A percentile compares a stretch with the other conserved stretches of the same genome.
phyloP scores from a whole-genome alignment of 1,284 basidiomycete species.

The Coniophora puteana region DNA sequence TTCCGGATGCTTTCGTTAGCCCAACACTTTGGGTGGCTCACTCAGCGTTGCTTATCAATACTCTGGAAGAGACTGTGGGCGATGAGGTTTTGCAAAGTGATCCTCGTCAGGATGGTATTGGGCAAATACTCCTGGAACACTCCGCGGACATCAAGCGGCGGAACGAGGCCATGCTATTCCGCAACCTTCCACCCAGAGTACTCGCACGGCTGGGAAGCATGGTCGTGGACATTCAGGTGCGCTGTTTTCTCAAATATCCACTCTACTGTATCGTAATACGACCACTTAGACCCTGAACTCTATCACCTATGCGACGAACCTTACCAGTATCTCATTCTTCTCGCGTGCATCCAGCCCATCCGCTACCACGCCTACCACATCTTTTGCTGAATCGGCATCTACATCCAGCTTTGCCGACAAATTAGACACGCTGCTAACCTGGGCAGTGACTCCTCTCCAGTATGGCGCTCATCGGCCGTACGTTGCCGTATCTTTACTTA shows the following conservation, averaged over 20 bases:
- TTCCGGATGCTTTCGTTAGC: slow-evolving; percentile 73
- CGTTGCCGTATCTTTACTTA: slow-evolving; percentile 74
- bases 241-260: slow-evolving; percentile 12
- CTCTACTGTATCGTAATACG: neutral
- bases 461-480: slow-evolving; percentile 85
- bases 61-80: slow-evolving; percentile 38
- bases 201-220: slow-evolving; percentile 57
- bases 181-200: slow-evolving; percentile 55
- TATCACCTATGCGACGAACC: slow-evolving; percentile 67
- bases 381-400: slow-evolving; percentile 37
- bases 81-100: slow-evolving; percentile 27
- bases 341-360: slow-evolving; percentile 27
- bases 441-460: slow-evolving; percentile 83
- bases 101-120: slow-evolving; percentile 36
- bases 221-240: slow-evolving; percentile 73
- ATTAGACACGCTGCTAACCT: slow-evolving; percentile 79
- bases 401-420: slow-evolving; percentile 58
- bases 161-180: slow-evolving; percentile 78
- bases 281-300: slow-evolving; percentile 72
- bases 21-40: slow-evolving; percentile 64
- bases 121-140: slow-evolving; percentile 43
- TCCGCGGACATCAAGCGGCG: slow-evolving; percentile 59
- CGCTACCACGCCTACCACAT: too few species aligned
- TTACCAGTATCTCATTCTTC: slow-evolving; percentile 64
- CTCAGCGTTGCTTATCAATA: slow-evolving; percentile 40